A percentile compares a stretch with the other conserved stretches of the same genome.
These are phyloP conservation scores for Panellus pusillus DNA, from an alignment of 768 basidiomycete species.

Conservation along the genomic window DNA sequence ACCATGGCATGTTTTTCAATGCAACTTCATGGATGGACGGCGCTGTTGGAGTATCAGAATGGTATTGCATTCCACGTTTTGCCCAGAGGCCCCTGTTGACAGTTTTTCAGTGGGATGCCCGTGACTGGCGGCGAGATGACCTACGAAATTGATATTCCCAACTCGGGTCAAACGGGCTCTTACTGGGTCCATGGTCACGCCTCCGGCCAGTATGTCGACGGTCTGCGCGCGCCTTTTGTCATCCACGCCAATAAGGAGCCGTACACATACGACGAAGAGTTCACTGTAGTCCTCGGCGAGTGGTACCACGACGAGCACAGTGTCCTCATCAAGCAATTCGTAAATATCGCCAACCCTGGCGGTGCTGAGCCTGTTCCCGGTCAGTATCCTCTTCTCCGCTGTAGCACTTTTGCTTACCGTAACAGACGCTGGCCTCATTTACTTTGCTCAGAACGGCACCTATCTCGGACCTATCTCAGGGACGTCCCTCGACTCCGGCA, in stretches of 20 bases:
- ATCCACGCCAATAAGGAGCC: conserved; percentile 68
- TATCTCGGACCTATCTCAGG: conserved; percentile 67
- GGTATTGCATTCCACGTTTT: conserved; percentile 40
- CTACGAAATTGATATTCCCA: conserved; percentile 71
- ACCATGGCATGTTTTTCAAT: conserved; percentile 97
- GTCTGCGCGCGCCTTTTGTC: conserved; percentile 83
- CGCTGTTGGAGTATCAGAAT: conserved; percentile 79
- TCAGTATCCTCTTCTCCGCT: conserved; percentile 26
- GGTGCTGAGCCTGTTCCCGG: conserved; percentile 91
- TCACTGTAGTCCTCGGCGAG: conserved; percentile 81
- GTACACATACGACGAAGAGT: conserved; percentile 86
- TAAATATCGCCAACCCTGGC: conserved; percentile 72
- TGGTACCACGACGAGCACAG: conserved; percentile 88
- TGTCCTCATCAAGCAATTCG: conserved; percentile 61
- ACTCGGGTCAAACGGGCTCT: conserved; percentile 73
- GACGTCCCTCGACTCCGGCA: conserved; percentile 49
- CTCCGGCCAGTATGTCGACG: conserved; percentile 72
- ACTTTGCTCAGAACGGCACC: conserved; percentile 72
- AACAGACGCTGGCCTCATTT: conserved; percentile 76
- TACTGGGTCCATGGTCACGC: conserved; percentile 81
- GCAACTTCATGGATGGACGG: conserved; percentile 88
- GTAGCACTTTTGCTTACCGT: neutral
- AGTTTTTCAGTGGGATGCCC: conserved; percentile 66
- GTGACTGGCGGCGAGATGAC: conserved; percentile 59
- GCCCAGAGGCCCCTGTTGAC: neutral